phyloP scores from a whole-genome alignment of 371 early-diverging fungal genomes.

The Mycotypha africana region DNA sequence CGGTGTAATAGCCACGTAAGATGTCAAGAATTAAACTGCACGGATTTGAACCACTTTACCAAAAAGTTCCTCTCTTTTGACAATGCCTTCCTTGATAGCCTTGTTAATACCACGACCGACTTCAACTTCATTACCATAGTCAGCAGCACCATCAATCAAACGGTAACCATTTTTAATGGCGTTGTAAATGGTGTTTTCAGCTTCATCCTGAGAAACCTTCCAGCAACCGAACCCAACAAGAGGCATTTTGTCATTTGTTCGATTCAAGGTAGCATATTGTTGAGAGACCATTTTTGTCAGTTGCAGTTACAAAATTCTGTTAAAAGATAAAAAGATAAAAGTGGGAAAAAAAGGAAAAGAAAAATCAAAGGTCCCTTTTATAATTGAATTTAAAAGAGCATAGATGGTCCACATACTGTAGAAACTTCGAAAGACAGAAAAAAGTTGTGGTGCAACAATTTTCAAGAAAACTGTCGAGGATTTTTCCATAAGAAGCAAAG shows the following conservation, averaged over 20 bases:
- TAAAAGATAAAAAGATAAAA: too few species aligned
- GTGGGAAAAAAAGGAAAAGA: too few species aligned
- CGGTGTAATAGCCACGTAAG: neutral
- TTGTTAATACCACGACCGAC: constrained; percentile 60
- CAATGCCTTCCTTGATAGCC: constrained; percentile 47
- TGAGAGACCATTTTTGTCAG: constrained; percentile 28
- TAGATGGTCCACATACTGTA: too few species aligned
- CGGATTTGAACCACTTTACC: constrained; percentile 35
- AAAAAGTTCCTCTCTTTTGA: constrained; percentile 54
- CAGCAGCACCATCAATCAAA: constrained; percentile 37
- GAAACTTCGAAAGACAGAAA: too few species aligned
- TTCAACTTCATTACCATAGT: constrained; percentile 64
- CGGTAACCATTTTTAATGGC: constrained; percentile 45
- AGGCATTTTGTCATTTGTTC: constrained; percentile 42
- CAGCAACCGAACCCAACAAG: constrained; percentile 35
- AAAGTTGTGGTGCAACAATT: too few species aligned
- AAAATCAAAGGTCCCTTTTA: too few species aligned
- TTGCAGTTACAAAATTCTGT: too few species aligned
- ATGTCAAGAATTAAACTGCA: constrained; percentile 4
- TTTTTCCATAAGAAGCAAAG: too few species aligned
- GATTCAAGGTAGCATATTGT: constrained; percentile 20
- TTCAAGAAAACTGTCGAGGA: too few species aligned
- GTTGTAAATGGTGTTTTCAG: constrained; percentile 40
- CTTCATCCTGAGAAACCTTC: constrained; percentile 25
- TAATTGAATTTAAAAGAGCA: too few species aligned